Percentiles rank a stretch among this genome's conserved stretches.
Conservation (phyloP, 2,329 filamentous ascomycete species). For the Colletotrichum acutatum region DNA sequence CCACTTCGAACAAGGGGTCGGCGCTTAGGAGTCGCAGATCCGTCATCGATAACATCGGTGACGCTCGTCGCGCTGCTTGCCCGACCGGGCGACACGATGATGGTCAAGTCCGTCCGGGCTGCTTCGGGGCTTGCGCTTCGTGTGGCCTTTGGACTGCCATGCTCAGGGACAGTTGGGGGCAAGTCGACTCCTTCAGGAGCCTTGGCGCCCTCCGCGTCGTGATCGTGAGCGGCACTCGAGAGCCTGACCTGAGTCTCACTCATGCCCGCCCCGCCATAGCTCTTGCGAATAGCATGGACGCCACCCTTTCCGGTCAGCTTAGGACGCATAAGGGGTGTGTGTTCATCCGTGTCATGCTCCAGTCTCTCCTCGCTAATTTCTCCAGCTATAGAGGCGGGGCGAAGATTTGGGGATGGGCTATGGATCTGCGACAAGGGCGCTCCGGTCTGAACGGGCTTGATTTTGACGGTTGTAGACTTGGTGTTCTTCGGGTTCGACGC, state of each 20-base stretch:
- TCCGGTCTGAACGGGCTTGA: constrained; percentile 67
- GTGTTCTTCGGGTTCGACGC: constrained; percentile 73
- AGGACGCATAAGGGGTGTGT: constrained; percentile 35
- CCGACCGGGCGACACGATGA: constrained; percentile 26
- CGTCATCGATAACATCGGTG: constrained; percentile 24
- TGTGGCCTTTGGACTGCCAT: constrained; percentile 1
- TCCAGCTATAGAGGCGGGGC: constrained; percentile 38
- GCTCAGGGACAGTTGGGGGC: constrained; percentile 23
- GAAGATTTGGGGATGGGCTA: constrained; percentile 37
- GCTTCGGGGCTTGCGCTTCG: constrained; percentile 17
- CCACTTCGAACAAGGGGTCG: constrained; percentile 36
- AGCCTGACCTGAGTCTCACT: constrained; percentile 34
- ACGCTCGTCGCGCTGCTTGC: constrained; percentile 28
- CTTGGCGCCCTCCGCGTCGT: background rate
- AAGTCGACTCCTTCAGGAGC: constrained; percentile 1
- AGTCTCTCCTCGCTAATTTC: constrained; percentile 17
- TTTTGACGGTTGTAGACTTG: constrained; percentile 72
- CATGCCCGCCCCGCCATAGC: constrained; percentile 34
- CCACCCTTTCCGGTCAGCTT: constrained; percentile 40
- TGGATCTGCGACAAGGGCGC: constrained; percentile 45
- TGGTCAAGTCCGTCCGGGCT: constrained; percentile 18
- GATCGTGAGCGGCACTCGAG: constrained; percentile 18
- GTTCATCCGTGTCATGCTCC: constrained; percentile 30
- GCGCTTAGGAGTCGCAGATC: constrained; percentile 23
- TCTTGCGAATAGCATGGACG: constrained; percentile 36